Conservation (phyloP, 257 asterid species). For the Solanum chilense region DNA sequence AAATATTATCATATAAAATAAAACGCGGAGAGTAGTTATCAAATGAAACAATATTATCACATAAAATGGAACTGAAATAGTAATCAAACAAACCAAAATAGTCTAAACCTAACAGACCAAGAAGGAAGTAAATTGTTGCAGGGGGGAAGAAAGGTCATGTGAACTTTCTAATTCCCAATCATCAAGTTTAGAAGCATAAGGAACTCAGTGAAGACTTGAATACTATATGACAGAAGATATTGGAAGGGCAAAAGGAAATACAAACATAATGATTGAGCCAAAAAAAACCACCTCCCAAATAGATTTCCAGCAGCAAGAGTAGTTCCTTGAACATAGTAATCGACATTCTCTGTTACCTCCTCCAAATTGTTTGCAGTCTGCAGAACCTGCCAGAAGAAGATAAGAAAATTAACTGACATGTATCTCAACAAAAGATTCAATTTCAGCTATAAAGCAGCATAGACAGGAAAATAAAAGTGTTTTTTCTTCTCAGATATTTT, state of each 20-base stretch:
- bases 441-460: neutral
- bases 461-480: neutral
- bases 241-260: neutral
- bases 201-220: neutral
- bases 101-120: neutral
- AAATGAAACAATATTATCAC: neutral
- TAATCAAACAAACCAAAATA: neutral
- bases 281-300: constrained; percentile 68
- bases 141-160: neutral
- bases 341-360: constrained; percentile 99
- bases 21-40: neutral
- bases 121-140: neutral
- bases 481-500: neutral
- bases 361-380: constrained; percentile 94
- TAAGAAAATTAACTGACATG: neutral
- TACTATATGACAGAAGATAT: neutral
- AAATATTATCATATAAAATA: neutral
- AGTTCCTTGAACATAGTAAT: constrained; percentile 86
- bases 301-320: constrained; percentile 95
- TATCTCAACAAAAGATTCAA: neutral
- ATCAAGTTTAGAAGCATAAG: neutral
- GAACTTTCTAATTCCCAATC: neutral
- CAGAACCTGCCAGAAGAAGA: constrained; percentile 46
- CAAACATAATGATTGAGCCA: constrained; percentile 6
- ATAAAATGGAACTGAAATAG: neutral